Evolutionary conservation across 2,329 filamentous ascomycete genomes (phyloP), one percentile per base, ranked within the genome.

Genomic region (Diaporthe sp.): DNA sequence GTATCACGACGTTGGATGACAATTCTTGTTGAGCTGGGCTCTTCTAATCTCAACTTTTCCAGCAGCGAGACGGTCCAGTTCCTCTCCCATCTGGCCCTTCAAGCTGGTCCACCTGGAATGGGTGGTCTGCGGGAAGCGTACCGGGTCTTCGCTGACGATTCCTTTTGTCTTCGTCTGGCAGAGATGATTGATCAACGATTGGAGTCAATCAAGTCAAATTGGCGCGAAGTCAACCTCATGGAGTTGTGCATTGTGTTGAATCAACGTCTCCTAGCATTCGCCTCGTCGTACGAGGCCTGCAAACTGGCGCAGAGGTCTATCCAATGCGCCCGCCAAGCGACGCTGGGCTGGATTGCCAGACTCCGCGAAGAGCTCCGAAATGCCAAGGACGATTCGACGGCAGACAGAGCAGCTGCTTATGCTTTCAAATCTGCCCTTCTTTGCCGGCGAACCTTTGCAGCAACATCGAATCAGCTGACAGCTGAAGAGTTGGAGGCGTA

Each of bases 161-260:
- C 58, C 0, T 92, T 93, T 74, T 90, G 89, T 51, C 17, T 75
- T 0, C 82, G 81, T 8, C 79, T 94, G 0, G 58, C 87, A 0
- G 80, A 86, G 0, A 86, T 90, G 47, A 78, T 94, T 0, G 76
- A 82, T 63, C 72, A 69, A 1, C 80, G 83, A 1, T 73, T 93
- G 0, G 78, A 82, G 0, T 78, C 80, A 0, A 87, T 94, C 10
- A 78, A 80, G 0, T 80, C 82, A 0, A 93, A 90, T 58, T 92
- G 90, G 88, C 85, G 91, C 0, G 92, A 94, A 75, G 83, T 82
- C 0, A 80, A 89, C 69, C 85, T 86, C 19, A 92, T 94, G 90
- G 87, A 90, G 6, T 84, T 87, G 0, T 71, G 93, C 2, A 84
- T 92, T 7, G 88, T 85, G 0, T 77, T 93, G 0, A 77, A 83